Evolutionary conservation across 345 rosid genomes (phyloP).

Genomic region (Dimocarpus longan): DNA sequence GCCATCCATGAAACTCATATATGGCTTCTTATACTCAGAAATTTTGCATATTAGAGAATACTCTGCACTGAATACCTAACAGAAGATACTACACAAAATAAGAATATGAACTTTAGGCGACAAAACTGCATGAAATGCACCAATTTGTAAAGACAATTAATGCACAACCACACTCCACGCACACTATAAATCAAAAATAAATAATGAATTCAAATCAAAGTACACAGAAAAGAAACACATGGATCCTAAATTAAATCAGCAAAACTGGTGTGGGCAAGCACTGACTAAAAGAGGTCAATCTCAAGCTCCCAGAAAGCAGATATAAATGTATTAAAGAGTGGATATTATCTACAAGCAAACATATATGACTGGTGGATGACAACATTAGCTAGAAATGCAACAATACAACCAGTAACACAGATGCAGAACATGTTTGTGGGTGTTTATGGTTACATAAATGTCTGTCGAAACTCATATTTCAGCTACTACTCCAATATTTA

Average conservation of each 20-base stretch:
- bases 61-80: conserved; percentile 83
- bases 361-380: too few relatives aligned
- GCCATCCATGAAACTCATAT: conserved; percentile 91
- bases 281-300: background rate
- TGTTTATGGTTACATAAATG: background rate
- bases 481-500: conserved; percentile 1
- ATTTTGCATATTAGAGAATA: conserved; percentile 89
- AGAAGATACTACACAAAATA: conserved; percentile 14
- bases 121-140: background rate
- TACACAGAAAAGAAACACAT: background rate
- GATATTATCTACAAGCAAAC: background rate
- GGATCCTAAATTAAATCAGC: background rate
- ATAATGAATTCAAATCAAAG: background rate
- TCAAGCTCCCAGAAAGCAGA: background rate
- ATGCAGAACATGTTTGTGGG: background rate
- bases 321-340: background rate
- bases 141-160: background rate
- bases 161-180: background rate
- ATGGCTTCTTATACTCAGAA: conserved; percentile 82
- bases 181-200: conserved; percentile 1
- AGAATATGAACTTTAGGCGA: conserved; percentile 11
- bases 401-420: background rate
- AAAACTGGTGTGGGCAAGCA: background rate
- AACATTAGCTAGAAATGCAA: background rate
- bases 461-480: background rate